Evolutionary conservation across 129 eudicot species (phyloP), one percentile per base, ranked within the genome.

Genomic region (Kitagawia praeruptora): DNA sequence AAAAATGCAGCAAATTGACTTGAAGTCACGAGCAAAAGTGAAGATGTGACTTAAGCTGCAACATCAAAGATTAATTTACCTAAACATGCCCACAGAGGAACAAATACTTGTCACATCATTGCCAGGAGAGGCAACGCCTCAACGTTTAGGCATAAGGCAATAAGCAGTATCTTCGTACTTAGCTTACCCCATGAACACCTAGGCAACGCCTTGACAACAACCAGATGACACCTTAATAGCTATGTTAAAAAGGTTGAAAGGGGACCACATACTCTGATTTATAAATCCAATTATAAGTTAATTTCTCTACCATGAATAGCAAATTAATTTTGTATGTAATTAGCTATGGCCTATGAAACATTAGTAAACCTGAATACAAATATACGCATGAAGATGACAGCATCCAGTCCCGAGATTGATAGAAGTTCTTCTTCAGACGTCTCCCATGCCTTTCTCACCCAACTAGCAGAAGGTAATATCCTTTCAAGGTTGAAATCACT

Each of bases 351-450:
- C 37, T 1, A 28, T 75, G 66, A 23, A 77, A 66, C 14, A 13
- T 28, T 47, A 31, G 34, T 74, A 75, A 46, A 96, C 99, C 99
- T 87, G 86, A 96, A 89, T 71, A 81, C 82, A 82, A 89, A 83
- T 49, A 89, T 83, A 78, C 94, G 90, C 89, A 96, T 90, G 82
- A 96, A 90, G 56, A 96, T 97, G 28, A 96, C 88, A 74, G 96
- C 99, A 84, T 96, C 99, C 84, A 96, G 81, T 25, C 99, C 99
- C 18, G 99, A 82, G 67, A 74, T 85, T 13, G 73, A 53, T 81
- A 92, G 77, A 45, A 96, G 84, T 66, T 92, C 92, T 72, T 92
- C 95, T 83, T 96, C 97, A 0, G 97, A 80, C 54, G 81, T 85
- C 74, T 81, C 78, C 99, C 97, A 96, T 71, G 97, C 91, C 77